A percentile compares a stretch with the other conserved stretches of the same genome.
Conservation (phyloP, 1,284 basidiomycete genomes). For the Testicularia cyperi region DNA sequence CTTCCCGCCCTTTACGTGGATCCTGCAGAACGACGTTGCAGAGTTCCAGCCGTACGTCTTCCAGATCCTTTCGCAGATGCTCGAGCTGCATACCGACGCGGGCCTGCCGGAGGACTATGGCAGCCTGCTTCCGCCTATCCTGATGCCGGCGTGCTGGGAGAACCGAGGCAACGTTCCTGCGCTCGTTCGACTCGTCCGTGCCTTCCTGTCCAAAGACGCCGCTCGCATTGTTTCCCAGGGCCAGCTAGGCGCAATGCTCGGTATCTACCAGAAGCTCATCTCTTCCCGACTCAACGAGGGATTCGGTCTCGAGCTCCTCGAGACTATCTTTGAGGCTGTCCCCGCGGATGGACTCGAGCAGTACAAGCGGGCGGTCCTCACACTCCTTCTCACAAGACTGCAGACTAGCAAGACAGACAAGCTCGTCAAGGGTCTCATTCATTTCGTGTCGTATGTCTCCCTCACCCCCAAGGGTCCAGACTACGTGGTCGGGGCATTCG, state of each 20-base stretch:
- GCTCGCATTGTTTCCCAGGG: constrained; percentile 71
- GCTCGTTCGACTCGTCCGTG: constrained; percentile 81
- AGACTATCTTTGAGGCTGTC: constrained; percentile 73
- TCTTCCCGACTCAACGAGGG: constrained; percentile 84
- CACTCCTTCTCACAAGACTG: constrained; percentile 79
- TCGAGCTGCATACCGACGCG: constrained; percentile 71
- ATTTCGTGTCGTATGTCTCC: constrained; percentile 68
- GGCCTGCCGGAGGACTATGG: constrained; percentile 76
- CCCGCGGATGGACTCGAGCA: constrained; percentile 69
- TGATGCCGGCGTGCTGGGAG: constrained; percentile 86
- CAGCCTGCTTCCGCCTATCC: constrained; percentile 75
- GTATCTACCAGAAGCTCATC: constrained; percentile 88
- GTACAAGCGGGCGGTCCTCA: constrained; percentile 76
- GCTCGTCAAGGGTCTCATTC: constrained; percentile 79
- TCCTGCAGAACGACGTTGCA: constrained; percentile 87
- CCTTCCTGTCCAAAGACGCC: constrained; percentile 76
- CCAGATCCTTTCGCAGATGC: constrained; percentile 93
- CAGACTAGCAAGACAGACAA: constrained; percentile 87
- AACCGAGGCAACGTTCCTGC: constrained; percentile 95
- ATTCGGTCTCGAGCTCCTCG: constrained; percentile 86
- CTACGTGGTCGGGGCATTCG: constrained; percentile 73
- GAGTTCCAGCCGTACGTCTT: constrained; percentile 98
- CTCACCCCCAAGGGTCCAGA: constrained; percentile 65
- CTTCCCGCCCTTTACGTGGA: constrained; percentile 78
- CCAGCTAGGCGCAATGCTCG: constrained; percentile 78